Base-by-base conservation (phyloP, 768 basidiomycete species). In the Botryobasidium botryosum region DNA sequence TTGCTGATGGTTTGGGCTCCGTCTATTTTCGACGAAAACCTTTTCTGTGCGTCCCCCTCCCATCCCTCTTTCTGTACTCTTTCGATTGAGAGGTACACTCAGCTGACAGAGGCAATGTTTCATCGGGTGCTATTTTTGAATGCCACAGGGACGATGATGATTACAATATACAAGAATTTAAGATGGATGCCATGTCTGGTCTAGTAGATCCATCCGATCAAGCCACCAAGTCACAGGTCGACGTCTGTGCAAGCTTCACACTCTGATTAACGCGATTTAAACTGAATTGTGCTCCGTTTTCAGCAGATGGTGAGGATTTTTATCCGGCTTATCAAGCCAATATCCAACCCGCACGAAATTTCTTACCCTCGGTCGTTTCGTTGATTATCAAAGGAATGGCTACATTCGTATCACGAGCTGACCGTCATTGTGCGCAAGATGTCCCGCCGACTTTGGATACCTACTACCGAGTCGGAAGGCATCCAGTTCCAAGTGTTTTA, bases 1-100 rank as follows among this genome's bases (percentile, higher is more conserved):
- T 88, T 37, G 69, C 73, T 27, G 90, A 94, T 55, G 83, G 85
- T 5, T 86, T 80, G 61, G 74, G 75, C 23, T 72, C 84, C 25
- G 75, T 76, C 26, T 88, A 86, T 60, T 85, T 87, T 62, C 74
- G 85, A 49, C 70, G 79, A 50, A 86, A 87, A 61, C 85, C 86
- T 5, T 68, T 79, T 53, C 65, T 90, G 65, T 75, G 53, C 53
- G 72, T 59, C 36, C 27, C 32, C 15, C 20, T 38, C 17, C 27
- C 23, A 13, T 21, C 25, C 40, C 25, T 36, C 17, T 39, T 50
- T 44, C 41, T 33, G 18, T 25, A 13, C 18, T 36, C 6, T 24
- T 32, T 43, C 15, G 46, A 39, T 18, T 20, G 10, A 39, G 38
- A 21, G 10, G 20, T 39, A 10, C 38, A 21, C 10, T 46, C 39